Evolutionary conservation across 2,329 filamentous ascomycete genomes (phyloP), one percentile per base, ranked within the genome.

Genomic region (Sarocladium brachiariae): DNA sequence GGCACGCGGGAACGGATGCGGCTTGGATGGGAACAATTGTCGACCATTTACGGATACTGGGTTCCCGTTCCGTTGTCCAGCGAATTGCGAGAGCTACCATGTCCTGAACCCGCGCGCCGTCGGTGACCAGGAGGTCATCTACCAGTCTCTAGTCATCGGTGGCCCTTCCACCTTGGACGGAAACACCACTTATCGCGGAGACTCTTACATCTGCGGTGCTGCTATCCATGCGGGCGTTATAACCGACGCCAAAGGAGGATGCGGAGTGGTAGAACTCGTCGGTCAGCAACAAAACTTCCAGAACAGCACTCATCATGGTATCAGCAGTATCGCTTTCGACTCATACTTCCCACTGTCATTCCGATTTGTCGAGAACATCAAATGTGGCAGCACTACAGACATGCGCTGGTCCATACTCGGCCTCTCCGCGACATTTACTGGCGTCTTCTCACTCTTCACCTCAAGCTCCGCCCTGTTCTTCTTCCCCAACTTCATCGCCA

Each of bases 281-380:
- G 91, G 91, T 19, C 76, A 83, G 50, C 78, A 81, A 51, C 70
- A 76, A 50, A 70, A 77, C 46, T 96, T 83, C 61, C 68, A 76
- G 37, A 75, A 78, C 37, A 83, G 84, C 9, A 77, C 79, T 45
- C 75, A 75, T n/a, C 75, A 95, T 60, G 88, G 86, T 49, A 89
- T 97, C 55, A 69, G 73, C 24, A 95, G 89, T 55, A 74, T 88
- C 50, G 77, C 69, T 4, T 99, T 99, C 63, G 80, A 90, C 55
- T 92, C 89, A 0, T 89, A 89, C 56, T 99, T 99, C 60, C 93
- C 93, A 1, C 84, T 88, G 25, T 85, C 90, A 0, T 96, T 89
- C 64, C 81, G 80, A 16, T 97, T 99, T 58, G 69, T 87, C 4
- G 67, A 73, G 4, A 76, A 76, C 27, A 75, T 89, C 6, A 68